A percentile compares a stretch with the other conserved stretches of the same genome.
phyloP scores from a whole-genome alignment of 768 basidiomycete species.

The Termitomyces sp. region DNA sequence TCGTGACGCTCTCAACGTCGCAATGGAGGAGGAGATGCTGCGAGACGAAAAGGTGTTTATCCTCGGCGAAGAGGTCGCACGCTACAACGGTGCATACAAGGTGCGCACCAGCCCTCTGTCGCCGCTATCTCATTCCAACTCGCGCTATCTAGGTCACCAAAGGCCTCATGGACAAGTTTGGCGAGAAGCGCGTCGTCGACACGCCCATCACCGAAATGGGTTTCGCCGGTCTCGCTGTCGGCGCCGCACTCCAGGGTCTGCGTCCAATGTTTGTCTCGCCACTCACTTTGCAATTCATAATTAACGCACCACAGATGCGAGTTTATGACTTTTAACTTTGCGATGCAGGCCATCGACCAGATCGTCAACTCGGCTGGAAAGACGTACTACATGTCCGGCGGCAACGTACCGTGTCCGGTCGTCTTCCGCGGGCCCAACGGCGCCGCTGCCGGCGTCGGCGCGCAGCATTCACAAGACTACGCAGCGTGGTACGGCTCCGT shows the following conservation, averaged over 20 bases:
- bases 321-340: slow-evolving; percentile 99
- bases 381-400: slow-evolving; percentile 99
- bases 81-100: slow-evolving; percentile 98
- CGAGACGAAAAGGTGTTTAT: slow-evolving; percentile 94
- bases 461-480: slow-evolving; percentile 98
- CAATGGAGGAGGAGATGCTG: slow-evolving; percentile 99
- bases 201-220: slow-evolving; percentile 98
- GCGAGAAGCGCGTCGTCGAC: slow-evolving; percentile 97
- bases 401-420: slow-evolving; percentile 96
- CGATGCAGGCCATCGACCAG: slow-evolving; percentile 99
- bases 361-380: slow-evolving; percentile 99
- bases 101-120: slow-evolving; percentile 30
- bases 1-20: slow-evolving; percentile 93
- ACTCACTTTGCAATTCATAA: slow-evolving; percentile 1
- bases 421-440: slow-evolving; percentile 99
- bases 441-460: slow-evolving; percentile 93
- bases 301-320: slow-evolving; percentile 86
- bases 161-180: slow-evolving; percentile 97
- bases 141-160: slow-evolving; percentile 86
- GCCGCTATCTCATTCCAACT: slow-evolving; percentile 3
- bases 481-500: slow-evolving; percentile 92
- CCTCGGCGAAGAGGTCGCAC: slow-evolving; percentile 95
- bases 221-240: slow-evolving; percentile 94
- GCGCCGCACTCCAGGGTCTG: slow-evolving; percentile 90
- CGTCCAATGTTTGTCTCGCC: slow-evolving; percentile 70